Percentiles rank a stretch among this genome's conserved stretches.
phyloP scores from a whole-genome alignment of 1,139 yeast genomes.

The Yamadazyma blattariae region DNA sequence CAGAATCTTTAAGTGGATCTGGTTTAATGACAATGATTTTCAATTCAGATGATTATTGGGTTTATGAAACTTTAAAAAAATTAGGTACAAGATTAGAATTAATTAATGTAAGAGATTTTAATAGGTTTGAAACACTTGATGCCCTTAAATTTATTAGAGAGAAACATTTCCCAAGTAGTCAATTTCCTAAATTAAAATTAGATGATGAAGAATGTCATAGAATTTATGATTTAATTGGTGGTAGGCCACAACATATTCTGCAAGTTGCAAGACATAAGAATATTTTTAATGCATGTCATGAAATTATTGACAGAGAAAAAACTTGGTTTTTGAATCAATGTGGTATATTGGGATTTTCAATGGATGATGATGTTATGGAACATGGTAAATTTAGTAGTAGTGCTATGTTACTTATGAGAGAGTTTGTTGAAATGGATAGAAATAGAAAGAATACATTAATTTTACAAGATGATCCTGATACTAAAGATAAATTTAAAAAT shows the following conservation, averaged over 20 bases:
- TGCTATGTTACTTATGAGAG: conserved; percentile 74
- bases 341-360: conserved; percentile 68
- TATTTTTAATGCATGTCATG: conserved; percentile 62
- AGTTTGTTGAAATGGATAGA: conserved; percentile 67
- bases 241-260: conserved; percentile 79
- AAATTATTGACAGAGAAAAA: conserved; percentile 73
- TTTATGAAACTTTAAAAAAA: conserved; percentile 71
- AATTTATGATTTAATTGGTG: conserved; percentile 73
- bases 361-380: conserved; percentile 92
- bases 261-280: conserved; percentile 69
- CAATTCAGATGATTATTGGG: conserved; percentile 86
- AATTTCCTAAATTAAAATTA: conserved; percentile 33
- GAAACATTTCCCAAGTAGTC: conserved; percentile 33
- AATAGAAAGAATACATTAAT: conserved; percentile 29
- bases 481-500: conserved; percentile 25
- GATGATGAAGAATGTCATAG: conserved; percentile 44
- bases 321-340: conserved; percentile 86
- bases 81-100: conserved; percentile 76
- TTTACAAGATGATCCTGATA: conserved; percentile 18
- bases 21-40: conserved; percentile 75
- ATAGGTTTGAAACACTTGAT: conserved; percentile 51
- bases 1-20: conserved; percentile 73
- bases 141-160: conserved; percentile 57
- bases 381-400: conserved; percentile 75
- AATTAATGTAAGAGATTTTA: conserved; percentile 66